Conservation (phyloP, 1,284 basidiomycete genomes). For the Marasmius oreades region DNA sequence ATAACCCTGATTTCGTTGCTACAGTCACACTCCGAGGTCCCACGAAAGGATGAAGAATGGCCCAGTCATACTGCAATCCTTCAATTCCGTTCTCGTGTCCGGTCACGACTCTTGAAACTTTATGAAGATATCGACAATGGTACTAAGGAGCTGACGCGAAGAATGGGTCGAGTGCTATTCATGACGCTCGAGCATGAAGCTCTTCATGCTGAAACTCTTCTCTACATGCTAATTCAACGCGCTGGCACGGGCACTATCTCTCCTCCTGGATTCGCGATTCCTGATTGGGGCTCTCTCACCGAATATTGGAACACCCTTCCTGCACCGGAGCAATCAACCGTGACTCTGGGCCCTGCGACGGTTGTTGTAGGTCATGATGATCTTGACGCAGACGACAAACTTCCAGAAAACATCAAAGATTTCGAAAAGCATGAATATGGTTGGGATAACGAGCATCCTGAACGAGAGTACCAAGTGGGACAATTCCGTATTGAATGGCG, state of each 20-base stretch:
- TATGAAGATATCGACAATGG: slow-evolving; percentile 72
- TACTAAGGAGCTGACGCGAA: slow-evolving; percentile 55
- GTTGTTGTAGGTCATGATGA: slow-evolving; percentile 86
- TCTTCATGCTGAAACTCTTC: slow-evolving; percentile 84
- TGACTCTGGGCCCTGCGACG: slow-evolving; percentile 58
- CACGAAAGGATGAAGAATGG: slow-evolving; percentile 81
- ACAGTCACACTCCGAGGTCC: slow-evolving; percentile 89
- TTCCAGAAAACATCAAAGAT: slow-evolving; percentile 27
- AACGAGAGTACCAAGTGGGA: slow-evolving; percentile 51
- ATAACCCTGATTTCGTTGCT: background rate
- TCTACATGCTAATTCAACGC: slow-evolving; percentile 91
- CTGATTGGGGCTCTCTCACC: slow-evolving; percentile 73
- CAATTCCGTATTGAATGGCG: slow-evolving; percentile 77
- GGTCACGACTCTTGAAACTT: slow-evolving; percentile 64
- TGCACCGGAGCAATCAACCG: slow-evolving; percentile 35
- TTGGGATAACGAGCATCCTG: slow-evolving; percentile 94
- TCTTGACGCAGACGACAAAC: slow-evolving; percentile 65
- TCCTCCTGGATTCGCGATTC: slow-evolving; percentile 72
- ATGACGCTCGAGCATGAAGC: slow-evolving; percentile 91
- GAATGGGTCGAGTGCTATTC: slow-evolving; percentile 77
- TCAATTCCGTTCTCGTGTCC: slow-evolving; percentile 75
- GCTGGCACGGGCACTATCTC: slow-evolving; percentile 75
- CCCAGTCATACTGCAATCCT: slow-evolving; percentile 73
- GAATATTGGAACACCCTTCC: slow-evolving; percentile 60
- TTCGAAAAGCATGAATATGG: slow-evolving; percentile 74